Conservation (phyloP, 2,329 filamentous ascomycete species). For the Trichoderma asperellum region DNA sequence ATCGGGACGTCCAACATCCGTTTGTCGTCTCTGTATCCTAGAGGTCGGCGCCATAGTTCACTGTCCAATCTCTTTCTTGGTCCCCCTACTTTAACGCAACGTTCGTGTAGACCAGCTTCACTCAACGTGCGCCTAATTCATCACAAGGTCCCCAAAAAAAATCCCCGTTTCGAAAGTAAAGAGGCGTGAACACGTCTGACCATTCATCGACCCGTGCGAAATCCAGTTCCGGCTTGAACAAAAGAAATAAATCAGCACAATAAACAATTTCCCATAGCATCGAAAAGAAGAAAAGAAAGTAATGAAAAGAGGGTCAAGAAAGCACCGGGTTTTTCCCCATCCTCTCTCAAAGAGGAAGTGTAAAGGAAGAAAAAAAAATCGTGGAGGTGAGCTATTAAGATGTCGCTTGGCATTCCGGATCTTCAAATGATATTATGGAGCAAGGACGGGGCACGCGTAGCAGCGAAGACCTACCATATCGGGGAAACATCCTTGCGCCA, state of each 20-base stretch:
- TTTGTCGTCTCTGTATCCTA: neutral
- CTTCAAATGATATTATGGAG: constrained; percentile 4
- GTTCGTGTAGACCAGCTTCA: constrained; percentile 6
- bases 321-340: neutral
- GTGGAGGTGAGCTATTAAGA: constrained; percentile 25
- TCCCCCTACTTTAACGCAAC: neutral
- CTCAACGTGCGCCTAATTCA: neutral
- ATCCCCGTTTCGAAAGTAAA: neutral
- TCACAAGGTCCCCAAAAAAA: neutral
- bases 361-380: constrained; percentile 30
- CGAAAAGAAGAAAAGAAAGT: neutral
- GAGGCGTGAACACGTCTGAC: neutral
- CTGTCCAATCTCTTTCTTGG: neutral
- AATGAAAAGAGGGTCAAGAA: constrained; percentile 24
- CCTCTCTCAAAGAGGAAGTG: constrained; percentile 26
- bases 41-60: constrained; percentile 23
- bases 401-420: constrained; percentile 16
- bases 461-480: neutral
- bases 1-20: neutral
- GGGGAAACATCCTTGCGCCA: neutral
- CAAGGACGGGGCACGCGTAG: neutral
- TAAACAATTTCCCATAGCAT: neutral
- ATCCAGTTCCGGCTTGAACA: constrained; percentile 11
- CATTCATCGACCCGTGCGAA: constrained; percentile 2
- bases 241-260: neutral